Conservation (phyloP, 192 early-diverging fungal genomes). For the Backusella psychrophila region DNA sequence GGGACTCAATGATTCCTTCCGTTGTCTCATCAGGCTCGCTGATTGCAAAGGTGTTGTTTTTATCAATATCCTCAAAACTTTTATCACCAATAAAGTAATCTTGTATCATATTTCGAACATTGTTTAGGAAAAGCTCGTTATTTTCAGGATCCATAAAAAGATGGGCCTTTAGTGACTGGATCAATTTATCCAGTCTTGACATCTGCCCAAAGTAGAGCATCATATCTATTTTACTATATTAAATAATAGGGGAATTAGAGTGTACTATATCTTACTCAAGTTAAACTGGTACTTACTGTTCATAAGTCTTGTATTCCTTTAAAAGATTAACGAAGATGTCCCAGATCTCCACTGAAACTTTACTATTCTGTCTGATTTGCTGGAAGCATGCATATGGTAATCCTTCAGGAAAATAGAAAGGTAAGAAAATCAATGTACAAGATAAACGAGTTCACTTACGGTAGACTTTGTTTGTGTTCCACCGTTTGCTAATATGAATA, state of each 20-base stretch:
- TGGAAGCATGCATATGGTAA: slow-evolving; percentile 53
- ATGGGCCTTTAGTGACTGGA: slow-evolving; percentile 52
- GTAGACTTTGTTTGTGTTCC: slow-evolving; percentile 48
- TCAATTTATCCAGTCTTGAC: slow-evolving; percentile 63
- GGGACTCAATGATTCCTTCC: not conserved
- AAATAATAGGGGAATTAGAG: not conserved
- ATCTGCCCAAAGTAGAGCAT: slow-evolving; percentile 42
- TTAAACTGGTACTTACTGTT: slow-evolving; percentile 42
- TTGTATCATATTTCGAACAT: slow-evolving; percentile 39
- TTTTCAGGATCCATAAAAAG: slow-evolving; percentile 35
- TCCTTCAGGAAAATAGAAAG: slow-evolving; percentile 29
- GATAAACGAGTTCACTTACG: slow-evolving; percentile 38
- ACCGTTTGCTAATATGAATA: slow-evolving; percentile 54
- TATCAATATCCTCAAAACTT: not conserved
- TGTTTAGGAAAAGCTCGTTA: slow-evolving; percentile 37
- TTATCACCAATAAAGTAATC: slow-evolving; percentile 22
- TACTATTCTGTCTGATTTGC: slow-evolving; percentile 41
- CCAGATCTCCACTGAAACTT: slow-evolving; percentile 49
- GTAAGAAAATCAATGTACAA: not conserved
- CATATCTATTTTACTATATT: slow-evolving; percentile 54
- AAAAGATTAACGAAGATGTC: slow-evolving; percentile 54
- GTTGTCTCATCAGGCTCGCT: not conserved
- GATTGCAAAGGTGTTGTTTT: not conserved
- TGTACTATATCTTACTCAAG: not conserved
- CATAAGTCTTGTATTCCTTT: slow-evolving; percentile 55